These are phyloP conservation scores for Chlorophyllum brunneum DNA, from an alignment of 768 basidiomycete genomes.

Conservation along the genomic window DNA sequence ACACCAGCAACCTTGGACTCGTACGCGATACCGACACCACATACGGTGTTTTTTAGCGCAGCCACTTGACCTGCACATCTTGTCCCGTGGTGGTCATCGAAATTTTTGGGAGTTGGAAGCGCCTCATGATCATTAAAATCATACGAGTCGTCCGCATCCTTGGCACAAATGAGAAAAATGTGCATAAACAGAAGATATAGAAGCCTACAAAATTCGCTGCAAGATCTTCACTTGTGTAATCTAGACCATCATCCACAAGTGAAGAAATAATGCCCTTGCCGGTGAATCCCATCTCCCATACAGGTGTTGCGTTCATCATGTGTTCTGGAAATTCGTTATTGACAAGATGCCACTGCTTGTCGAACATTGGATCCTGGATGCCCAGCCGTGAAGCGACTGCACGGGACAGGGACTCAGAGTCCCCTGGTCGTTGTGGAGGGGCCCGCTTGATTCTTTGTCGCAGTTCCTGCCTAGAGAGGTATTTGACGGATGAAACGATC, in stretches of 20 bases:
- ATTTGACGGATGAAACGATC: constrained; percentile 53
- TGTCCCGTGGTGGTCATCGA: constrained; percentile 95
- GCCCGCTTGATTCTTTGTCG: constrained; percentile 72
- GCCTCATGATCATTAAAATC: constrained; percentile 94
- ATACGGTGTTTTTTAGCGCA: constrained; percentile 87
- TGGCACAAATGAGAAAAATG: constrained; percentile 30
- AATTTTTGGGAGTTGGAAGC: constrained; percentile 82
- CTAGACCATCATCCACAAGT: constrained; percentile 93
- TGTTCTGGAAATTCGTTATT: constrained; percentile 81
- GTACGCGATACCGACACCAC: constrained; percentile 94
- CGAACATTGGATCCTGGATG: constrained; percentile 80
- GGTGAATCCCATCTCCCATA: constrained; percentile 90
- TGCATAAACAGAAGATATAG: background rate
- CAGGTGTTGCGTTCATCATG: constrained; percentile 87
- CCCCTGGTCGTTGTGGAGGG: constrained; percentile 44
- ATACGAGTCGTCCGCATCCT: constrained; percentile 87
- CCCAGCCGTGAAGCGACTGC: constrained; percentile 56
- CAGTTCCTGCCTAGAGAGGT: constrained; percentile 59
- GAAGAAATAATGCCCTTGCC: constrained; percentile 85
- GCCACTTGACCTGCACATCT: constrained; percentile 97
- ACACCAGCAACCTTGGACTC: constrained; percentile 89
- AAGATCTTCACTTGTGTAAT: constrained; percentile 85
- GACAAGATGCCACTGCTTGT: constrained; percentile 90
- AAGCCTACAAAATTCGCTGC: constrained; percentile 85
- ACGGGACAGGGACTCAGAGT: constrained; percentile 30